Evolutionary conservation across 768 basidiomycete species (phyloP), one percentile per base, ranked within the genome.

Genomic region (Amanita pallidorosea): DNA sequence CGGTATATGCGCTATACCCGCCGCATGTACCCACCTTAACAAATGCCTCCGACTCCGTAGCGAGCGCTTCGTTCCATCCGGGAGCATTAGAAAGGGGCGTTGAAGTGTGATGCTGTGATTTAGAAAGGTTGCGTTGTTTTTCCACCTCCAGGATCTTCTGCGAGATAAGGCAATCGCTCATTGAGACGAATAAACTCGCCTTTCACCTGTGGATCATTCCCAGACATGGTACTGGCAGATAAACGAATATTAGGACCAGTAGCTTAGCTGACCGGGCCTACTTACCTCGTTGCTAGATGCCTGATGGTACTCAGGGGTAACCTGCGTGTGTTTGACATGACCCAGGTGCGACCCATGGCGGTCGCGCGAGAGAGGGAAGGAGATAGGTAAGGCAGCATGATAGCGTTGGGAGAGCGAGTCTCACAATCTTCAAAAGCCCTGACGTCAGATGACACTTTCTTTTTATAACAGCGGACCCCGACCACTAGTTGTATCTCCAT

Each of bases 31-130:
- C 43, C 43, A 77, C 83, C 74, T 86, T 85, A 42, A 85, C 68
- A 15, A 67, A 64, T 4, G 85, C 84, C 63, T 86, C 84, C 2
- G 85, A 85, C 9, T 70, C 54, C 50, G 71, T 74, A 0, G 84
- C 84, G 11, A 86, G 72, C 22, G 63, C 61, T 56, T 86, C 84
- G 54, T 85, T 85, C 84, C 84, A 86, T 1, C 83, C 84, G 3
- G 82, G 83, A 0, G 83, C 81, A 54, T 76, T 61, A 9, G 70
- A 56, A 49, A 75, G 71, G 8, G 76, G 72, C 1, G 77, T 70
- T 2, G 76, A 72, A 1, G 70, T 75, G 53, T 66, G 65, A 58
- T 76, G 67, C 27, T 77, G 72, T 3, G 60, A 59, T 5, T 66
- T 64, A 18, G 68, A 58, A 36, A 78, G 62, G 57, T 77, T 77